A percentile compares a stretch with the other conserved stretches of the same genome.
Conservation (phyloP, 129 eudicot genomes). For the Centella asiatica region DNA sequence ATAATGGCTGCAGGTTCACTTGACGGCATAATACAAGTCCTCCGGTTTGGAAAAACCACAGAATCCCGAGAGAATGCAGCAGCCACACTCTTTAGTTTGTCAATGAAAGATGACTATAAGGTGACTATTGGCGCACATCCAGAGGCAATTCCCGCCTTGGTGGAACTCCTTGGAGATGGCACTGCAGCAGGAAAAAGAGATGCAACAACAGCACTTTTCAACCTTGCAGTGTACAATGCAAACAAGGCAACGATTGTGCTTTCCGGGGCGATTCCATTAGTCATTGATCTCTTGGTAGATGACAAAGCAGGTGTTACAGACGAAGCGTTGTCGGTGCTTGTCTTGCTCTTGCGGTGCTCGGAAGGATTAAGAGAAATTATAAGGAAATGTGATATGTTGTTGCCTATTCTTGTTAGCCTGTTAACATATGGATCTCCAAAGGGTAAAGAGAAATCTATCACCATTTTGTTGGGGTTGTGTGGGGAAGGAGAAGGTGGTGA, state of each 20-base stretch:
- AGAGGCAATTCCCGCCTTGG: constrained; percentile 51
- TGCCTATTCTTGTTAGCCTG: constrained; percentile 56
- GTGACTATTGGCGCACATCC: constrained; percentile 63
- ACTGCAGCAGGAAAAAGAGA: constrained; percentile 65
- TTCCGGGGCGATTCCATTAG: constrained; percentile 62
- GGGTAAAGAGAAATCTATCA: constrained; percentile 61
- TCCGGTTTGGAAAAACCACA: constrained; percentile 51
- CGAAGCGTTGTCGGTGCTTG: constrained; percentile 61
- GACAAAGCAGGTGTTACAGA: constrained; percentile 74
- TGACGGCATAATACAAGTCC: constrained; percentile 43
- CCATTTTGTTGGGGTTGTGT: constrained; percentile 64
- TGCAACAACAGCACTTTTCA: constrained; percentile 75
- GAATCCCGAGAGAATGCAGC: constrained; percentile 88
- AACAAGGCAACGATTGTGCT: constrained; percentile 36
- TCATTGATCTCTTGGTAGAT: constrained; percentile 59
- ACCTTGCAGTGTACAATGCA: constrained; percentile 47
- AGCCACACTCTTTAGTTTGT: constrained; percentile 69
- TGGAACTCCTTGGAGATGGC: constrained; percentile 53
- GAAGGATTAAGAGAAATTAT: constrained; percentile 45
- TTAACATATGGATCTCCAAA: constrained; percentile 64
- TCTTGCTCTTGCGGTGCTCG: constrained; percentile 46
- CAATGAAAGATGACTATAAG: constrained; percentile 56
- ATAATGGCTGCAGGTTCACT: constrained; percentile 81
- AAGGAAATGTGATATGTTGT: constrained; percentile 37
- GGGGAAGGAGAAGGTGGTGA: constrained; percentile 52